Conservation (phyloP, 805 yeast genomes). For the Spencermartinsiella europaea region DNA sequence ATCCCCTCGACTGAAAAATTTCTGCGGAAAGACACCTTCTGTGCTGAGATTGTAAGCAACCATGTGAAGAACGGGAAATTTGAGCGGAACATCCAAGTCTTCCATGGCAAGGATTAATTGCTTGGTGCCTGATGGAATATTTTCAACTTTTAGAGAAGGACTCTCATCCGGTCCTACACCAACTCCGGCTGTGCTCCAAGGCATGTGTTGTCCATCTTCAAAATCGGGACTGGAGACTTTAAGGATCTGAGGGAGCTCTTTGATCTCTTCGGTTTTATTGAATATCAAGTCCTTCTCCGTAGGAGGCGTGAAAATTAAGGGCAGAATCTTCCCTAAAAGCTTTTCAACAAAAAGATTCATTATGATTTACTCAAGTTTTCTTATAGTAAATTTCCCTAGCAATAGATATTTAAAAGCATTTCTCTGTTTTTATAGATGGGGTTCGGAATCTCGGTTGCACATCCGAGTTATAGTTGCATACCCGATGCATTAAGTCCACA, state of each 20-base stretch:
- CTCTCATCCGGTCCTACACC: constrained; percentile 14
- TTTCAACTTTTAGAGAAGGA: constrained; percentile 13
- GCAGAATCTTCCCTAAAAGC: not conserved
- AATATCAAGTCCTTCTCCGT: constrained; percentile 6
- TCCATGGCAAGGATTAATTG: constrained; percentile 13
- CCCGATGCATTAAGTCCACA: too few relatives aligned
- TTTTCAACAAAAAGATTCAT: not conserved
- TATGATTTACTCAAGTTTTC: too few relatives aligned
- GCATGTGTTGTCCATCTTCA: constrained; percentile 11
- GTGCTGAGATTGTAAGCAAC: constrained; percentile 11
- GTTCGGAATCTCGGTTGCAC: too few relatives aligned
- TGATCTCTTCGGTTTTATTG: not conserved
- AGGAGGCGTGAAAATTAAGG: constrained; percentile 6
- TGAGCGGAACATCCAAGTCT: constrained; percentile 19
- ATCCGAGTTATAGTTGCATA: too few relatives aligned
- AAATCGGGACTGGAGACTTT: constrained; percentile 17
- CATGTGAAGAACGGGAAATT: constrained; percentile 14
- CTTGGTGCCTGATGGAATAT: constrained; percentile 13
- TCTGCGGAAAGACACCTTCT: constrained; percentile 3
- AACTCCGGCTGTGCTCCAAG: constrained; percentile 16
- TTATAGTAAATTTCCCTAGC: too few relatives aligned
- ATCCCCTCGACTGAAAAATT: not conserved
- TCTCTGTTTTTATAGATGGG: too few relatives aligned
- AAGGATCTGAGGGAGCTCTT: constrained; percentile 9
- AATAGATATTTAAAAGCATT: too few relatives aligned